phyloP scores from a whole-genome alignment of 306 rosid genomes.

The Hylodesmum podocarpum region DNA sequence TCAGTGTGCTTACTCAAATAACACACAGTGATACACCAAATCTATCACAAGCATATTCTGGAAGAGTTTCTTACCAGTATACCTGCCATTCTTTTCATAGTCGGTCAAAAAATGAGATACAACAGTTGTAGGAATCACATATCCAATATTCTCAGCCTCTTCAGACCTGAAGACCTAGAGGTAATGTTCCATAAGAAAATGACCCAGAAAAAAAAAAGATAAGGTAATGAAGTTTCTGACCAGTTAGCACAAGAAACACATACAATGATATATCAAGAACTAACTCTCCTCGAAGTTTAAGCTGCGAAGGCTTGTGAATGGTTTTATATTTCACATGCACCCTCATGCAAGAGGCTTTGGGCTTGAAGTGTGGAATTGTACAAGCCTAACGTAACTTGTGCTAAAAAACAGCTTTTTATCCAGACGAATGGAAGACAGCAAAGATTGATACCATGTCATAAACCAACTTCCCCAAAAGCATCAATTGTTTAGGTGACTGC shows the following conservation, averaged over 20 bases:
- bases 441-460: neutral
- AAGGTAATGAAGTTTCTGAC: neutral
- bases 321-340: neutral
- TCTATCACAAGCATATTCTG: conserved; percentile 16
- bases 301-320: neutral
- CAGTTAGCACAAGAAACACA: conserved; percentile 22
- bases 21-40: conserved; percentile 18
- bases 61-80: conserved; percentile 72
- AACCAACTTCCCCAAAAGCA: neutral
- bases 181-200: conserved; percentile 53
- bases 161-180: conserved; percentile 97
- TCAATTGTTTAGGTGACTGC: neutral
- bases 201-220: neutral
- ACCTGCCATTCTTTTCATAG: conserved; percentile 82
- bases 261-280: neutral
- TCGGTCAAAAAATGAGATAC: conserved; percentile 95
- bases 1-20: neutral
- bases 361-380: neutral
- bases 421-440: neutral
- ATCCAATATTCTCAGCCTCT: conserved; percentile 99
- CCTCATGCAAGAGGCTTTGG: neutral
- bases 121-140: conserved; percentile 94
- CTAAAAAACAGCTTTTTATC: neutral
- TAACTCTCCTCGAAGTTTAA: neutral
- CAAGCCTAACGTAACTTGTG: neutral